Evolutionary conservation across 345 rosid genomes (phyloP).

Genomic region (Eucalyptus polybractea): DNA sequence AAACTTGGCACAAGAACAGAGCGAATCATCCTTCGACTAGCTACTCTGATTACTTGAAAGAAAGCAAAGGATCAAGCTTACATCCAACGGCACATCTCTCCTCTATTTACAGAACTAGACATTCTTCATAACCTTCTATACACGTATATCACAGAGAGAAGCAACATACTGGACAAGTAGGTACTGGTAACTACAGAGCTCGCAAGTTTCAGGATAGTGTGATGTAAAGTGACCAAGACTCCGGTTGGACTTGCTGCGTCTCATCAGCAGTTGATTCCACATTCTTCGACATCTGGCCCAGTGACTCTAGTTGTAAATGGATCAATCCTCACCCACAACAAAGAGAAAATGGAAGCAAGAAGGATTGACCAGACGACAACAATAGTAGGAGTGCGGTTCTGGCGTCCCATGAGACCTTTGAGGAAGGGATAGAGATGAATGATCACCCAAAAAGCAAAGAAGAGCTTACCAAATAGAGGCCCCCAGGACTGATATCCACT

Average conservation of each 20-base stretch:
- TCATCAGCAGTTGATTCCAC: constrained; percentile 81
- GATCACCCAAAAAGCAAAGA: constrained; percentile 94
- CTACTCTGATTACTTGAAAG: not conserved
- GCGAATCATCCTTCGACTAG: not conserved
- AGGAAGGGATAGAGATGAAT: constrained; percentile 87
- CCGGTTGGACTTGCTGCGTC: not conserved
- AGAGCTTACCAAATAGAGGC: constrained; percentile 77
- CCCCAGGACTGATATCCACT: constrained; percentile 91
- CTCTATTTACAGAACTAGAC: not conserved
- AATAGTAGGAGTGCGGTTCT: constrained; percentile 84
- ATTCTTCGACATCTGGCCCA: constrained; percentile 53
- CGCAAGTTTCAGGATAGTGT: not conserved
- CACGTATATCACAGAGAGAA: not conserved
- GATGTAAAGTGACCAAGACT: not conserved
- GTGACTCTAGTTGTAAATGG: constrained; percentile 76
- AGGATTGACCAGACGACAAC: constrained; percentile 92
- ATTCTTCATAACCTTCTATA: not conserved
- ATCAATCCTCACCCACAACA: constrained; percentile 81
- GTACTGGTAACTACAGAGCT: not conserved
- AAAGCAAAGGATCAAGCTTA: not conserved
- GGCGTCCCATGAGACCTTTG: constrained; percentile 90
- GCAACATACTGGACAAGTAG: not conserved
- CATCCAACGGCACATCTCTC: not conserved
- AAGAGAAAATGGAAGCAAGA: constrained; percentile 78
- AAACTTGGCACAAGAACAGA: not conserved